phyloP scores from a whole-genome alignment of 352 stramenopile genomes.

The Hyaloperonospora brassicae region DNA sequence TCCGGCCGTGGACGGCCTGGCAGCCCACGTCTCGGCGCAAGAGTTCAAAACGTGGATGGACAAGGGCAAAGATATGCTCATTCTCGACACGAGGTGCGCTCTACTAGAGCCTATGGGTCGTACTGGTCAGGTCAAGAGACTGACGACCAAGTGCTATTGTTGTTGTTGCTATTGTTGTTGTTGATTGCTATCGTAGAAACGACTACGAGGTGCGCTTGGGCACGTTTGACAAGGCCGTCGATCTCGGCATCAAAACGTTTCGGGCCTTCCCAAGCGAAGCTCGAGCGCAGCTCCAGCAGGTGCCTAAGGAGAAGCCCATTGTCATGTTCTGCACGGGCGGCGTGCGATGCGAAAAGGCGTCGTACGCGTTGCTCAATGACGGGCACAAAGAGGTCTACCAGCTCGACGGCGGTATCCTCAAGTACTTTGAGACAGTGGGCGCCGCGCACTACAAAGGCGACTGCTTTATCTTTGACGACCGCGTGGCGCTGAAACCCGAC shows the following conservation, averaged over 20 bases:
- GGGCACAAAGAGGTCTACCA: constrained; percentile 58
- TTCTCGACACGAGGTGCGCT: constrained; percentile 53
- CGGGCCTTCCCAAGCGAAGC: constrained; percentile 43
- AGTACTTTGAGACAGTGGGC: constrained; percentile 73
- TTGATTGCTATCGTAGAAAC: constrained; percentile 29
- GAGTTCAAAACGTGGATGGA: constrained; percentile 69
- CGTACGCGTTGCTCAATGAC: constrained; percentile 50
- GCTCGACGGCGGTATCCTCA: constrained; percentile 65
- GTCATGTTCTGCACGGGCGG: constrained; percentile 78
- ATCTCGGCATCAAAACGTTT: constrained; percentile 69
- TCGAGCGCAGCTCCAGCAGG: constrained; percentile 30
- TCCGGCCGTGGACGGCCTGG: constrained; percentile 38
- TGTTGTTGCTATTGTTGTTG: not conserved
- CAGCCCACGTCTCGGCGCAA: constrained; percentile 46
- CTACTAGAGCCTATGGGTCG: not conserved
- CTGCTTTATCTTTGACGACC: constrained; percentile 79
- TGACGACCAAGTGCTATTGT: constrained; percentile 8
- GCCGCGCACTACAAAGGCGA: constrained; percentile 61
- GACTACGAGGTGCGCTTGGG: constrained; percentile 71
- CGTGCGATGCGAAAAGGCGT: constrained; percentile 68
- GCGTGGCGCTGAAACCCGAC: constrained; percentile 54
- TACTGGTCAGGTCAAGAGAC: not conserved
- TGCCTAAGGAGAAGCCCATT: constrained; percentile 65
- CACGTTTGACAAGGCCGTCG: constrained; percentile 60
- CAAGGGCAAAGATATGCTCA: constrained; percentile 51